Percentiles rank a stretch among this genome's conserved stretches.
These are phyloP conservation scores for Cyclocybe cylindracea DNA, from an alignment of 768 basidiomycete genomes.

Conservation along the genomic window DNA sequence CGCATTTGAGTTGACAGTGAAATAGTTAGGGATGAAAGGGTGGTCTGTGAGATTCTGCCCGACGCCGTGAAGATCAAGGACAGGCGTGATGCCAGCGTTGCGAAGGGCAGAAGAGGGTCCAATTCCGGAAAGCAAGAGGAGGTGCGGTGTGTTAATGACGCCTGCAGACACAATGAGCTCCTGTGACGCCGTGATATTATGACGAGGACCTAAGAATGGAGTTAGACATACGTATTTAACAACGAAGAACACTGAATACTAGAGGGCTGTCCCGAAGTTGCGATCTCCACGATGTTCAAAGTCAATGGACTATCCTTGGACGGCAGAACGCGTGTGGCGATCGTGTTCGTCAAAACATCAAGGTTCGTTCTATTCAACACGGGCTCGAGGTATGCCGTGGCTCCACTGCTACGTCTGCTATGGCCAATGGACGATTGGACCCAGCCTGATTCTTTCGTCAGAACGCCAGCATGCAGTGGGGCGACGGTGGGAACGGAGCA, in stretches of 20 bases:
- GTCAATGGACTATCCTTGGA: background rate
- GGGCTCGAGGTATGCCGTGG: slow-evolving; percentile 4
- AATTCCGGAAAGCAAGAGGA: slow-evolving; percentile 32
- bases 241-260: background rate
- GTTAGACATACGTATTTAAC: background rate
- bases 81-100: slow-evolving; percentile 22
- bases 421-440: slow-evolving; percentile 4
- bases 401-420: slow-evolving; percentile 6
- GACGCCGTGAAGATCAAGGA: slow-evolving; percentile 34
- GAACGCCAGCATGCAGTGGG: background rate
- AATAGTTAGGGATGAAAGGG: slow-evolving; percentile 23
- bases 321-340: slow-evolving; percentile 19
- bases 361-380: slow-evolving; percentile 5
- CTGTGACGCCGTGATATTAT: slow-evolving; percentile 21
- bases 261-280: background rate
- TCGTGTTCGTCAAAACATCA: slow-evolving; percentile 10
- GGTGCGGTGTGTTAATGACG: slow-evolving; percentile 27
- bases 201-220: background rate
- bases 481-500: background rate
- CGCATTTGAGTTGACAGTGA: slow-evolving; percentile 24
- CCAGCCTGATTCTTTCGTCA: background rate
- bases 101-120: slow-evolving; percentile 20
- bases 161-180: slow-evolving; percentile 36
- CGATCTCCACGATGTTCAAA: slow-evolving; percentile 4
- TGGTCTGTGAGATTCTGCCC: slow-evolving; percentile 41